phyloP scores from a whole-genome alignment of 768 basidiomycete species.

The Lentinula guzmanii region DNA sequence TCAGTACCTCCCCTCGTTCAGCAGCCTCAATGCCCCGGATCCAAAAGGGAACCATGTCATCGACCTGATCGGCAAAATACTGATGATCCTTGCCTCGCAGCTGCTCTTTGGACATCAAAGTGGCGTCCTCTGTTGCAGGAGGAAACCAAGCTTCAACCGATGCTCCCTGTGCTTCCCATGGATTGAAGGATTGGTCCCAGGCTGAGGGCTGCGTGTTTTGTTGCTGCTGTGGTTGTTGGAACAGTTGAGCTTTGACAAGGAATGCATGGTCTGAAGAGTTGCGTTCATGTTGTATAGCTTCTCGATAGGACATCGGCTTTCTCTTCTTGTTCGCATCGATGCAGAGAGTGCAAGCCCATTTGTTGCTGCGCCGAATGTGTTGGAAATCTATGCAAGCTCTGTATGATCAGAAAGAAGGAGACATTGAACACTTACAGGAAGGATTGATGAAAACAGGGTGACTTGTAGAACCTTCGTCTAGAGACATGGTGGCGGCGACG shows the following conservation, averaged over 20 bases:
- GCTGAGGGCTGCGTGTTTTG: background rate
- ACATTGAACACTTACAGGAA: background rate
- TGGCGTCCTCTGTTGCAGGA: slow-evolving; percentile 15
- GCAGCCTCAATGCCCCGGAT: slow-evolving; percentile 41
- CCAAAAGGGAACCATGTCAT: slow-evolving; percentile 52
- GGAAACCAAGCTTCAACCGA: background rate
- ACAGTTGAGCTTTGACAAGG: background rate
- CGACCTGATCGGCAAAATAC: slow-evolving; percentile 35
- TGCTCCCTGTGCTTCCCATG: background rate
- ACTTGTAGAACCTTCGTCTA: background rate
- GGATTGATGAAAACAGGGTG: background rate
- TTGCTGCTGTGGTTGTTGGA: background rate
- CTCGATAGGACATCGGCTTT: slow-evolving; percentile 12
- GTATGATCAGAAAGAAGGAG: background rate
- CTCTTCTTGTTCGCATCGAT: background rate
- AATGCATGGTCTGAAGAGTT: slow-evolving; percentile 13
- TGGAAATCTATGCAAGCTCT: background rate
- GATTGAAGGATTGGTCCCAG: background rate
- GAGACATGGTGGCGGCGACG: background rate
- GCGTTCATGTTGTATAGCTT: slow-evolving; percentile 22
- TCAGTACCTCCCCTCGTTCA: slow-evolving; percentile 34
- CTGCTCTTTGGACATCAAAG: slow-evolving; percentile 6
- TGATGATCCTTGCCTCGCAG: slow-evolving; percentile 3
- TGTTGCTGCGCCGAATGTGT: background rate
- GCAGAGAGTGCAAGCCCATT: background rate